Evolutionary conservation across 768 basidiomycete genomes (phyloP).

Genomic region (Dacryopinax primogenitus): DNA sequence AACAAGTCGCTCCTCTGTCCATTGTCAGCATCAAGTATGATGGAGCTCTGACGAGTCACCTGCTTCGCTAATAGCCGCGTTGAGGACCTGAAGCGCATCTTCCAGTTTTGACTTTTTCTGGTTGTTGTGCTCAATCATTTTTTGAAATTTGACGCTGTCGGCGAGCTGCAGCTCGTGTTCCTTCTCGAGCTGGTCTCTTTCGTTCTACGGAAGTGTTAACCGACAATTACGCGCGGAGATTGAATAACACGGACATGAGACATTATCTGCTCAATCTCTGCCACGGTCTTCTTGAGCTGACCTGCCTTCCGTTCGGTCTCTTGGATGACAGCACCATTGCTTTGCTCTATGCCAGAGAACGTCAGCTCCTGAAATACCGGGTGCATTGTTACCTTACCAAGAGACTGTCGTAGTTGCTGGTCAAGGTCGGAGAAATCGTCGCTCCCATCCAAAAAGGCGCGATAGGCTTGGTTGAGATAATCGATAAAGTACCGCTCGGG

Average conservation of each 20-base stretch:
- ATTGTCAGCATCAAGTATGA: background rate
- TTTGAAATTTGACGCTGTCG: conserved; percentile 6
- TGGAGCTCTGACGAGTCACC: conserved; percentile 9
- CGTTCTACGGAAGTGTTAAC: conserved; percentile 18
- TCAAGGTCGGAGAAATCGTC: conserved; percentile 65
- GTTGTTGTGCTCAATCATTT: conserved; percentile 4
- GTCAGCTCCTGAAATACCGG: background rate
- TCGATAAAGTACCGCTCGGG: conserved; percentile 18
- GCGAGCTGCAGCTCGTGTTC: conserved; percentile 22
- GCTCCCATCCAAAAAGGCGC: conserved; percentile 63
- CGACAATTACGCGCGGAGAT: background rate
- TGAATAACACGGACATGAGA: conserved; percentile 13
- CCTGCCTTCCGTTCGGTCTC: conserved; percentile 14
- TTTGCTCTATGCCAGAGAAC: background rate
- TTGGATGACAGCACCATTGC: conserved; percentile 13
- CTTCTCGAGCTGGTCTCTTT: conserved; percentile 32
- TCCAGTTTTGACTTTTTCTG: background rate
- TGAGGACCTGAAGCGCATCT: conserved; percentile 15
- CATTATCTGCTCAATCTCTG: conserved; percentile 19
- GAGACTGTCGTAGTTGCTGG: conserved; percentile 15
- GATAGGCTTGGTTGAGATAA: conserved; percentile 29
- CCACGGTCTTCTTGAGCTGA: conserved; percentile 13
- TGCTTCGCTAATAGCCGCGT: background rate
- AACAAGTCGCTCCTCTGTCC: conserved; percentile 46
- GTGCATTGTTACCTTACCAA: background rate